Conservation (phyloP, 106 monocot species). For the Hemerocallis citrina region DNA sequence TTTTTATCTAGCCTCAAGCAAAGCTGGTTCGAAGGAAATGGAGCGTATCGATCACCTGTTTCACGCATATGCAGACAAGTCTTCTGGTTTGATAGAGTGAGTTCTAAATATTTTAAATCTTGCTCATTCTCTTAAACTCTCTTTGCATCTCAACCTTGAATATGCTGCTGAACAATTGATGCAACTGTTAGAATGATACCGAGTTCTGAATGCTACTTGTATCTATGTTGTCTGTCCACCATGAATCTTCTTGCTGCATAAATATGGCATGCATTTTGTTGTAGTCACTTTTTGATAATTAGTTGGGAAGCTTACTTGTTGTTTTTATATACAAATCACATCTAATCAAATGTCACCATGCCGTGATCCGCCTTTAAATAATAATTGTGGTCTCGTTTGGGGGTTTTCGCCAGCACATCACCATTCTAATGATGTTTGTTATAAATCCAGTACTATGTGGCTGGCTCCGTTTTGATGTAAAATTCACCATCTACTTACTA, state of each 20-base stretch:
- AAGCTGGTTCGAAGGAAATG: slow-evolving; percentile 65
- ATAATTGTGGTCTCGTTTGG: no score
- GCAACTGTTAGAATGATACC: background rate
- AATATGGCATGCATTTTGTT: background rate
- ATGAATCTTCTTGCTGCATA: background rate
- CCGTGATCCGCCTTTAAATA: no score
- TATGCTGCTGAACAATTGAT: background rate
- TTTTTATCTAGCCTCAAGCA: slow-evolving; percentile 34
- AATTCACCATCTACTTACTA: no score
- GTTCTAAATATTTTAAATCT: no score
- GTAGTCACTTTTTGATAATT: background rate
- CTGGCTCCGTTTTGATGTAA: no score
- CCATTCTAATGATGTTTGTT: no score
- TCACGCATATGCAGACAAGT: slow-evolving; percentile 44
- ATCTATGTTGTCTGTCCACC: background rate
- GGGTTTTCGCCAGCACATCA: no score
- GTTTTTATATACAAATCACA: no score
- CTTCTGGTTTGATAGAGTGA: slow-evolving; percentile 59
- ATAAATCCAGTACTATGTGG: no score
- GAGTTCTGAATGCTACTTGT: background rate
- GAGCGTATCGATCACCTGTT: slow-evolving; percentile 68
- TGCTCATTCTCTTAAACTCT: background rate
- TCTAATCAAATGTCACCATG: no score
- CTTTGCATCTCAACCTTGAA: background rate
- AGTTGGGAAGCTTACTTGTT: background rate